A percentile compares a stretch with the other conserved stretches of the same genome.
These are phyloP conservation scores for Tribonema minus DNA, from an alignment of 108 stramenopile species.

Conservation along the genomic window DNA sequence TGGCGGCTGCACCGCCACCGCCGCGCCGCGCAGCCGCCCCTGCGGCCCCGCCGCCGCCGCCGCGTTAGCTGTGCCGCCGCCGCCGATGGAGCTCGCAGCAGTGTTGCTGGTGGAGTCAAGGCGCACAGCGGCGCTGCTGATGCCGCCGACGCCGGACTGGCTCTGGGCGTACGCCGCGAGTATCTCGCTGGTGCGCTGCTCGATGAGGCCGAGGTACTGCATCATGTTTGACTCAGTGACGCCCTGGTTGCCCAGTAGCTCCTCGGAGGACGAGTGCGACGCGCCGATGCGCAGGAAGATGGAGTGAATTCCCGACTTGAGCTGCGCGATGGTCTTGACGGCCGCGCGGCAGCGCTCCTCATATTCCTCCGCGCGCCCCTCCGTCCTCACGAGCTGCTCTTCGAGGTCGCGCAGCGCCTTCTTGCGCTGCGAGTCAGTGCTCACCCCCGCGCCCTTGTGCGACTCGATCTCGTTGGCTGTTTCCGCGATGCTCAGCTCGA, in stretches of 20 bases:
- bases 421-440: constrained; percentile 60
- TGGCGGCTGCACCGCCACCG: constrained; percentile 45
- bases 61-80: neutral
- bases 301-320: constrained; percentile 59
- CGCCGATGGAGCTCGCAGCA: neutral
- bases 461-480: constrained; percentile 61
- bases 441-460: constrained; percentile 59
- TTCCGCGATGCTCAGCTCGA: constrained; percentile 52
- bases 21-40: neutral
- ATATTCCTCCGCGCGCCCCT: constrained; percentile 51
- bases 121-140: neutral
- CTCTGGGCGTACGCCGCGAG: constrained; percentile 58
- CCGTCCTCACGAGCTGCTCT: constrained; percentile 51
- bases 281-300: constrained; percentile 59
- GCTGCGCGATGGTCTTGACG: constrained; percentile 53
- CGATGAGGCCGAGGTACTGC: constrained; percentile 65
- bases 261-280: constrained; percentile 47
- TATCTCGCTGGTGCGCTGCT: constrained; percentile 61
- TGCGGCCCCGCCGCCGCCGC: neutral
- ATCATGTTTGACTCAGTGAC: constrained; percentile 65
- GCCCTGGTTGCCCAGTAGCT: constrained; percentile 67
- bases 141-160: constrained; percentile 6
- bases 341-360: constrained; percentile 44
- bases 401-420: constrained; percentile 56
- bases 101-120: neutral